Conservation (phyloP, 371 early-diverging fungal genomes). For the Mucor circinelloides region DNA sequence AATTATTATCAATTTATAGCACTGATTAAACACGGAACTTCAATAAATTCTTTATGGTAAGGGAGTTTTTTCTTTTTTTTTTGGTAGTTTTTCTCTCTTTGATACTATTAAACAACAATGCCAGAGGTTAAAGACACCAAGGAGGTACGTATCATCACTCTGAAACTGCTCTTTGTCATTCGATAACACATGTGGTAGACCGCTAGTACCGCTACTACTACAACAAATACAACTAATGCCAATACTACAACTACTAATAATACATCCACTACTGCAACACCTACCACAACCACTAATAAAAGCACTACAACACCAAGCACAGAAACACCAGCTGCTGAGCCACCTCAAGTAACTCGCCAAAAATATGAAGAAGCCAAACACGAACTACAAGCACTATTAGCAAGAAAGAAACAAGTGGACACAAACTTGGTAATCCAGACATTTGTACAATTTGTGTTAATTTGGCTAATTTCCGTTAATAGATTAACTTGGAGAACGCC, state of each 20-base stretch:
- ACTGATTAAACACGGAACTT: background rate
- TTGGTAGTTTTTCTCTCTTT: background rate
- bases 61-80: background rate
- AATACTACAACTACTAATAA: background rate
- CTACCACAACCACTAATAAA: background rate
- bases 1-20: background rate
- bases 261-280: background rate
- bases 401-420: conserved; percentile 66
- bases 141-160: background rate
- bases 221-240: background rate
- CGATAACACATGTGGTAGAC: background rate
- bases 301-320: conserved; percentile 11
- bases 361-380: conserved; percentile 63
- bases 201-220: background rate
- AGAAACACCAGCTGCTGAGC: conserved; percentile 30
- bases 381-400: conserved; percentile 58
- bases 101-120: background rate
- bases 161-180: background rate
- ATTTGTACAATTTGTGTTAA: background rate
- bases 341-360: conserved; percentile 53
- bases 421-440: conserved; percentile 53
- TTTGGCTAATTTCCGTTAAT: background rate
- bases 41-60: background rate
- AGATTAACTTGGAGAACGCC: conserved; percentile 67
- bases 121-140: conserved; percentile 10